These are phyloP conservation scores for Stentor coeruleus DNA, from an alignment of 73 alveolate species.

Conservation along the genomic window DNA sequence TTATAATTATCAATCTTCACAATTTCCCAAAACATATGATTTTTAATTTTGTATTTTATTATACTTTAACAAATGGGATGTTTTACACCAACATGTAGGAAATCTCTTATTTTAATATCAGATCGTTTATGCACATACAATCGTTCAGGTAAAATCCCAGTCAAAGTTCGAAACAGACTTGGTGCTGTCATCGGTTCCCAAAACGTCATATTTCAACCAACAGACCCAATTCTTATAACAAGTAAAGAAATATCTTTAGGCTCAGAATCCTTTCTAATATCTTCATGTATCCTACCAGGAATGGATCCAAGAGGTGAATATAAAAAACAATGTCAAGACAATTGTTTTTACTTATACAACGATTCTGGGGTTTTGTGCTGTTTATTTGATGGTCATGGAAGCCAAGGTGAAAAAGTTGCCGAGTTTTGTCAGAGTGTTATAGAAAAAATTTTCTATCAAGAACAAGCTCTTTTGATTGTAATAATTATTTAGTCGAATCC, in stretches of 20 bases:
- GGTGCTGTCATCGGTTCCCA: background rate
- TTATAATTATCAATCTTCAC: too few species aligned
- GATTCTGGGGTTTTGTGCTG: background rate
- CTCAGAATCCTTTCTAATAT: background rate
- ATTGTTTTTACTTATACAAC: background rate
- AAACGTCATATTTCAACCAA: background rate
- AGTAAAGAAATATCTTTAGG: background rate
- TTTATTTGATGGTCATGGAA: constrained; percentile 29
- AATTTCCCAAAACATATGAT: too few species aligned
- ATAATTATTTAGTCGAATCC: background rate
- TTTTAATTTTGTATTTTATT: too few species aligned
- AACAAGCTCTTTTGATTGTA: background rate
- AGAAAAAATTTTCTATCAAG: background rate
- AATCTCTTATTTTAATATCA: background rate
- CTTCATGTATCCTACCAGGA: constrained; percentile 27
- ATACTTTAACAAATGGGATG: background rate
- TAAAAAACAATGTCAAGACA: constrained; percentile 13
- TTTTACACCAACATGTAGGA: background rate
- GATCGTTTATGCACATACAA: background rate
- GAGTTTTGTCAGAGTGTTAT: background rate
- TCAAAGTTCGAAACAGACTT: background rate
- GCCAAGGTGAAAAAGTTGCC: constrained; percentile 16
- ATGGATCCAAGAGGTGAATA: constrained; percentile 14
- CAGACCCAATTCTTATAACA: background rate
- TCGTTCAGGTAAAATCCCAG: background rate